Conservation (phyloP, 202 grass and related monocot species). For the Zizania palustris region DNA sequence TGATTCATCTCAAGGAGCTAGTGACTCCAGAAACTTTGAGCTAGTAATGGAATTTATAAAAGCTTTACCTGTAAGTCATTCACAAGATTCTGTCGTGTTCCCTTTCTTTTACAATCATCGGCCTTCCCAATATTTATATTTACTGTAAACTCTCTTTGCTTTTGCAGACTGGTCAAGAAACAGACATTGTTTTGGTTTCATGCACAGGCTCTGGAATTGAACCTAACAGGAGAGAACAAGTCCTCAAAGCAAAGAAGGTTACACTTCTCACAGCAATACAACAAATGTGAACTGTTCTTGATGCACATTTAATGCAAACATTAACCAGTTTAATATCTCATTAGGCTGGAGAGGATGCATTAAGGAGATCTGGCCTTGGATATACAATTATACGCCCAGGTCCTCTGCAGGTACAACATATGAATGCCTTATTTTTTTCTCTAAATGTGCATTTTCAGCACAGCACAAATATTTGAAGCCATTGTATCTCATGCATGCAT, state of each 20-base stretch:
- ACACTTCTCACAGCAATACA: conserved; percentile 19
- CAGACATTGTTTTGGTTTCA: conserved; percentile 89
- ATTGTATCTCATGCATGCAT: background rate
- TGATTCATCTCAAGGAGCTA: conserved; percentile 64
- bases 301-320: conserved; percentile 19
- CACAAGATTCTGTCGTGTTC: conserved; percentile 11
- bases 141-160: conserved; percentile 9
- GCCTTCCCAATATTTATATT: background rate
- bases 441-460: background rate
- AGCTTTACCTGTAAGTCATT: conserved; percentile 81
- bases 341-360: conserved; percentile 88
- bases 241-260: conserved; percentile 98
- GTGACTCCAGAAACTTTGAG: conserved; percentile 81
- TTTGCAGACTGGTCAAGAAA: conserved; percentile 78
- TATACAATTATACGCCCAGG: conserved; percentile 94
- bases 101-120: background rate
- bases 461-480: background rate
- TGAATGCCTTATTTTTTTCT: background rate
- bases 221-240: conserved; percentile 83
- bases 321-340: conserved; percentile 15
- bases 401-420: conserved; percentile 68
- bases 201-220: conserved; percentile 93
- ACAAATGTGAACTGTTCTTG: conserved; percentile 16
- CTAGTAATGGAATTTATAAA: conserved; percentile 92
- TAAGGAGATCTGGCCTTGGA: conserved; percentile 92